A percentile compares a stretch with the other conserved stretches of the same genome.
Evolutionary conservation across 2,329 filamentous ascomycete genomes (phyloP).

Genomic region (Fusarium nodosum): DNA sequence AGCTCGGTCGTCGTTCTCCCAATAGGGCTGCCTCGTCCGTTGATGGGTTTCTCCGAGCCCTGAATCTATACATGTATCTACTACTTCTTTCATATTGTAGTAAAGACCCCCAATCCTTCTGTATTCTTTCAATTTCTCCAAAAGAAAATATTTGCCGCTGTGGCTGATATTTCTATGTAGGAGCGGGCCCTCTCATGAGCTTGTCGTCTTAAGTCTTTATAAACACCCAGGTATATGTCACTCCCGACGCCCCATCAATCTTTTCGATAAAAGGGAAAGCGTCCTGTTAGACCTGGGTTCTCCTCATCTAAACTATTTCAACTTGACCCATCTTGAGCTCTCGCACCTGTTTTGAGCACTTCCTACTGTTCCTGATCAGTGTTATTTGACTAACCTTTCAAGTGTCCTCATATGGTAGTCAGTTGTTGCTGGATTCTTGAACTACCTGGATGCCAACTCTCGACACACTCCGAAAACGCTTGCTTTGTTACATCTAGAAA

Average conservation of each 20-base stretch:
- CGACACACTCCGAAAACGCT: constrained; percentile 24
- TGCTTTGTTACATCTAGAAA: constrained; percentile 40
- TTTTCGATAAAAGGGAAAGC: constrained; percentile 48
- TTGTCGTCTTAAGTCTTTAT: constrained; percentile 39
- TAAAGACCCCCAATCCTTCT: constrained; percentile 34
- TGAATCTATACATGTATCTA: constrained; percentile 43
- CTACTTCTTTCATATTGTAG: constrained; percentile 41
- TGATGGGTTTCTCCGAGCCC: constrained; percentile 40
- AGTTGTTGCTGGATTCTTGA: constrained; percentile 25
- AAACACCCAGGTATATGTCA: constrained; percentile 44
- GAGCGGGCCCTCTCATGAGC: constrained; percentile 38
- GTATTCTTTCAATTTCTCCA: constrained; percentile 39
- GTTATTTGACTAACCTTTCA: constrained; percentile 19
- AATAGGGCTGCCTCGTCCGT: constrained; percentile 46
- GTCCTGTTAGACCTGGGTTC: constrained; percentile 35
- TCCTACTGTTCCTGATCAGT: constrained; percentile 25
- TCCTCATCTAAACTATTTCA: constrained; percentile 35
- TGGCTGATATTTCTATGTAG: constrained; percentile 44
- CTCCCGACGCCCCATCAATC: constrained; percentile 35
- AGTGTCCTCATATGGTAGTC: constrained; percentile 14
- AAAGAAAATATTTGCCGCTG: constrained; percentile 34
- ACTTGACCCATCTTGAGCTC: constrained; percentile 34
- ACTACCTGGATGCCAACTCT: constrained; percentile 44
- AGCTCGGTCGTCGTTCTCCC: constrained; percentile 36
- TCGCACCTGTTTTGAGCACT: constrained; percentile 18